phyloP scores from a whole-genome alignment of 306 rosid species.

The Begonia peltatifolia region DNA sequence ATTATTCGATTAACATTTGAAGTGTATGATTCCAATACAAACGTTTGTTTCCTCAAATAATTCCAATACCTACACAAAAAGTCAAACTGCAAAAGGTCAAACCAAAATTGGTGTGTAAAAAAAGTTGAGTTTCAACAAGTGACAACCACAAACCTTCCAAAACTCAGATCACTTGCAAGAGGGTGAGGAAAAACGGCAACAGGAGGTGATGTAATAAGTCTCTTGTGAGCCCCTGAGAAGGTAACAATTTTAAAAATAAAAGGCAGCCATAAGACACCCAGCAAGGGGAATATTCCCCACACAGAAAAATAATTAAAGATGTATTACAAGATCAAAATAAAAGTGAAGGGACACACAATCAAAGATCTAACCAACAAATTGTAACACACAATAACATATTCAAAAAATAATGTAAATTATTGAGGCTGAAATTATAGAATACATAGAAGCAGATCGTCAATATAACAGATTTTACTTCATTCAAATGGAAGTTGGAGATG shows the following conservation, averaged over 20 bases:
- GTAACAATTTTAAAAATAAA: conserved; percentile 4
- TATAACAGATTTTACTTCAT: too few relatives aligned
- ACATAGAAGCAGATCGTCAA: too few relatives aligned
- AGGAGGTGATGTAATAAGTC: conserved; percentile 86
- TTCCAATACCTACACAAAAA: conserved; percentile 77
- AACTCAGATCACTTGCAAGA: conserved; percentile 88
- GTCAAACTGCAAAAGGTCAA: conserved; percentile 8
- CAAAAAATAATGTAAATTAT: too few relatives aligned
- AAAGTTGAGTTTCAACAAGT: conserved; percentile 1
- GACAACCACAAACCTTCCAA: conserved; percentile 55
- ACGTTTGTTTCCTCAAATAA: conserved; percentile 96
- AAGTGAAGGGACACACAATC: too few relatives aligned
- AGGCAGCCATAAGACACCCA: conserved; percentile 9
- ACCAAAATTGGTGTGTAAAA: too few relatives aligned
- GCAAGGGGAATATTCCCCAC: neutral
- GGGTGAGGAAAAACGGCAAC: conserved; percentile 98
- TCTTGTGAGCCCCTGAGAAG: conserved; percentile 72
- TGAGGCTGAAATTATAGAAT: too few relatives aligned
- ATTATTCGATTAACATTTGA: conserved; percentile 65
- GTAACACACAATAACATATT: too few relatives aligned
- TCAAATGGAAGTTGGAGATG: too few relatives aligned
- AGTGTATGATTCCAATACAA: conserved; percentile 86
- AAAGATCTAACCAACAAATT: too few relatives aligned
- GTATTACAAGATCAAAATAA: too few relatives aligned
- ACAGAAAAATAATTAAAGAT: too few relatives aligned